Evolutionary conservation across 1,284 basidiomycete genomes (phyloP), one percentile per base, ranked within the genome.

Genomic region (Moesziomyces antarcticus): DNA sequence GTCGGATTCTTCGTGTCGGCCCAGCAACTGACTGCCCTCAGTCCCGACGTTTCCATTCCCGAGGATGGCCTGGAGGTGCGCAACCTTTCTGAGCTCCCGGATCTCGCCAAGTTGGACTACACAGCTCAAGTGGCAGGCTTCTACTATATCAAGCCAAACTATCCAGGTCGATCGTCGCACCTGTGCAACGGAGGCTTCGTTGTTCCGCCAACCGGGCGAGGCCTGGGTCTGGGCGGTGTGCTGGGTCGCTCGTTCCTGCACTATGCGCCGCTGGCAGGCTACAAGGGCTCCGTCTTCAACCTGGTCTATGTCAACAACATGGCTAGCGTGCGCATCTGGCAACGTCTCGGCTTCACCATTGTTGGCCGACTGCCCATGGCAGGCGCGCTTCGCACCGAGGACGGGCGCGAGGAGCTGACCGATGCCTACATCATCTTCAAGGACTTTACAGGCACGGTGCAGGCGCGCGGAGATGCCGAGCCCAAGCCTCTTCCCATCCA

Each of bases 181-280:
- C 92, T 93, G 79, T 94, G 92, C 85, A 94, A 94, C 79, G 93
- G 88, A 3, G 94, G 94, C 1, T 97, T 97, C 85, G 86, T 97
- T 42, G 92, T 97, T 3, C 90, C 91, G 9, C 88, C 88, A 3
- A 72, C 80, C 0, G 89, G 90, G 53, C 88, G 93, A 27, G 90
- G 90, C 5, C 85, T 87, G 42, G 91, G 92, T 42, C 88, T 93
- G 71, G 94, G 93, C 13, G 85, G 86, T 35, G 86, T 89, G 2
- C 88, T 97, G 30, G 94, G 91, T 1, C 88, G 88, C 67, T 92
- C 92, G 5, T 97, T 90, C 85, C 86, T 96, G 13, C 86, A 92
- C 81, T 94, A 93, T 77, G 95, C 89, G 9, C 80, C 71, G 22
- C 24, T 37, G 18, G 63, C 73, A 56, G 87, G 94, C 10, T 97